A percentile compares a stretch with the other conserved stretches of the same genome.
Evolutionary conservation across 2,329 filamentous ascomycete species (phyloP).

Genomic region (Atkinsonella hypoxylon): DNA sequence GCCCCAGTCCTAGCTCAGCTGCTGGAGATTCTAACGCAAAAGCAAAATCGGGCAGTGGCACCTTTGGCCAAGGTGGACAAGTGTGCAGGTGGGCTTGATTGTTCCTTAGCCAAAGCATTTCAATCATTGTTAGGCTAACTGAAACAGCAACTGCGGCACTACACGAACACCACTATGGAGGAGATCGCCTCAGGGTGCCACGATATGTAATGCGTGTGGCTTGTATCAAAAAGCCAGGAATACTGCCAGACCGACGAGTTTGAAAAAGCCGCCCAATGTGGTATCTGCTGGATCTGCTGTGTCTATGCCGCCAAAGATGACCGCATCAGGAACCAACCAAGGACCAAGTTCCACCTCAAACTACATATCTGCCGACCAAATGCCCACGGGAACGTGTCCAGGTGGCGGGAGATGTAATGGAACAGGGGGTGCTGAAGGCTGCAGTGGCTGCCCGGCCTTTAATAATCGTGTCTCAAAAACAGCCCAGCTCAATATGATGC

Average conservation of each 20-base stretch:
- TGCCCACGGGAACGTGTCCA: slow-evolving; percentile 76
- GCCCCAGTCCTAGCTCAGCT: slow-evolving; percentile 18
- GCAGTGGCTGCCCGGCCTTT: slow-evolving; percentile 90
- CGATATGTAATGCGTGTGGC: slow-evolving; percentile 96
- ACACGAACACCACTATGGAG: slow-evolving; percentile 92
- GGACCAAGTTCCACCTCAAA: slow-evolving; percentile 41
- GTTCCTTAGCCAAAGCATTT: neutral
- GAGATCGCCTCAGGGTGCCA: slow-evolving; percentile 81
- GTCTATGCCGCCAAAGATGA: slow-evolving; percentile 27
- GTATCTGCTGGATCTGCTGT: slow-evolving; percentile 31
- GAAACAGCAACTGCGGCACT: slow-evolving; percentile 76
- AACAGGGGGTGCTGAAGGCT: slow-evolving; percentile 88
- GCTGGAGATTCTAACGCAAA: slow-evolving; percentile 9
- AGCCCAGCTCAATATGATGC: slow-evolving; percentile 54
- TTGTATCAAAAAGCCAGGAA: slow-evolving; percentile 92
- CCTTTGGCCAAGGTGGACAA: slow-evolving; percentile 41
- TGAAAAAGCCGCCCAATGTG: slow-evolving; percentile 61
- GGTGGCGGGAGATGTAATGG: slow-evolving; percentile 93
- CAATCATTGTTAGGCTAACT: slow-evolving; percentile 2
- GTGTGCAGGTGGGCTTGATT: slow-evolving; percentile 52
- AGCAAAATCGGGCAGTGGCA: slow-evolving; percentile 5
- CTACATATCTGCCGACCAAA: slow-evolving; percentile 67
- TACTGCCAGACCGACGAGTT: slow-evolving; percentile 75
- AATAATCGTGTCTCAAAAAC: slow-evolving; percentile 93
- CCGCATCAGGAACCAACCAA: slow-evolving; percentile 27